These are phyloP conservation scores for Brassica rapa DNA, from an alignment of 345 rosid species.

Conservation along the genomic window DNA sequence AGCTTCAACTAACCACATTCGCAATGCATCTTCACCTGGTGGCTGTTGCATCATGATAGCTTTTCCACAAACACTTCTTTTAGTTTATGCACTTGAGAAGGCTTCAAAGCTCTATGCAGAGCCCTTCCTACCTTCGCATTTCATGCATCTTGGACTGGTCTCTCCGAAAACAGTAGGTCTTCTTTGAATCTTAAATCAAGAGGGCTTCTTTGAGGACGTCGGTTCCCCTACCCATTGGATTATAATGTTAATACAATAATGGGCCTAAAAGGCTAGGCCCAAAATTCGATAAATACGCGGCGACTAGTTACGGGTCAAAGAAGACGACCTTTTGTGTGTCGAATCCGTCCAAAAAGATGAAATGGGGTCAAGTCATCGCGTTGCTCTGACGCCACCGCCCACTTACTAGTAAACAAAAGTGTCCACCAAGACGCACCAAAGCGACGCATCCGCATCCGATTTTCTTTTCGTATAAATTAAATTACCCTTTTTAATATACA, in stretches of 20 bases:
- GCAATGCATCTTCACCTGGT: slow-evolving; percentile 82
- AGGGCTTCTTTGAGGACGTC: slow-evolving; percentile 44
- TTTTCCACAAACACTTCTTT: slow-evolving; percentile 56
- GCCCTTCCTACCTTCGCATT: slow-evolving; percentile 77
- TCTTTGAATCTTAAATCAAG: slow-evolving; percentile 76
- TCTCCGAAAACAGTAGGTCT: slow-evolving; percentile 73
- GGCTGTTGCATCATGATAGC: slow-evolving; percentile 36
- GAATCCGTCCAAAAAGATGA: neutral
- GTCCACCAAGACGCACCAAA: slow-evolving; percentile 27
- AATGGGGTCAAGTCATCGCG: slow-evolving; percentile 30
- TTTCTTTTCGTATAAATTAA: neutral
- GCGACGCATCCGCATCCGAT: slow-evolving; percentile 34
- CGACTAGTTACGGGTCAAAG: slow-evolving; percentile 4
- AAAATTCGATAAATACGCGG: slow-evolving; percentile 5
- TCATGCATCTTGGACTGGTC: slow-evolving; percentile 78
- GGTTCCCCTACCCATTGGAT: neutral
- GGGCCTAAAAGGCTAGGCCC: slow-evolving; percentile 9
- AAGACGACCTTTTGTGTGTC: neutral
- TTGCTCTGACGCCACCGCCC: slow-evolving; percentile 43
- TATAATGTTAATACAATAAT: neutral
- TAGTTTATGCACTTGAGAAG: slow-evolving; percentile 59
- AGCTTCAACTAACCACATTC: slow-evolving; percentile 96
- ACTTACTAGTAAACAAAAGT: slow-evolving; percentile 18
- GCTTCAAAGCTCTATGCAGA: slow-evolving; percentile 62
- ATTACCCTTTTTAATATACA: neutral